Base-by-base conservation (phyloP, 305 asterid species). In the Solanum hybrid region DNA sequence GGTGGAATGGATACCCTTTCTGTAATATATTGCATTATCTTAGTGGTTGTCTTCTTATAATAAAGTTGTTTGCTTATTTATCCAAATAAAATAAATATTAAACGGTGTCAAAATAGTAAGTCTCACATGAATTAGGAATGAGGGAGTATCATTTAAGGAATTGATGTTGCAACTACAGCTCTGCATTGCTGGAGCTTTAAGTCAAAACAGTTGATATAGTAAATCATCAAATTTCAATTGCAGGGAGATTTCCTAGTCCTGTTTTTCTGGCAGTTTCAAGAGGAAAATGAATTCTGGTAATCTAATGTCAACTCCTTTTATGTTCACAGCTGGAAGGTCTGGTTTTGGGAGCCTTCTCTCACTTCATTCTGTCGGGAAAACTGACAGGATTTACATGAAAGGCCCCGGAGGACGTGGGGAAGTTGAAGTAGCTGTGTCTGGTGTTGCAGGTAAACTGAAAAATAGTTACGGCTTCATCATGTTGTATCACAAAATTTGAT, bases 321-420 rank as follows among this genome's bases (percentile, higher is more conserved):
- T 89, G 73, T 57, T 87, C 89, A 78, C 94, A 97, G 99, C 99
- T 90, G 99, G 98, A 65, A 95, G 97, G 92, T 91, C 94, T 92
- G 99, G 99, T 89, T 95, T 96, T 87, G 99, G 99, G 86, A 97
- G 98, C 92, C 97, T 97, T 91, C 93, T 97, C 29, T 95, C 99
- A 80, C 97, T 96, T 83, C 97, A 96, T 90, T 97, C 98, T 80
- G 93, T 95, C 27, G 98, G 97, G 90, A 96, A 94, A 95, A 95
- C 96, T 29, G 98, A 95, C 92, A 94, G 97, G 89, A 94, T 97
- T 83, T 96, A 94, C 95, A 96, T 96, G 99, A 97, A 94, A 94
- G 99, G 99, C 83, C 99, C 99, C 85, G 99, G 99, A 78, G 99
- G 99, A 57, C 98, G 98, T 78, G 99, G 99, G n/a, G 98, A 96